Evolutionary conservation across 129 eudicot genomes (phyloP), one percentile per base, ranked within the genome.

Genomic region (Ambrosia artemisiifolia): DNA sequence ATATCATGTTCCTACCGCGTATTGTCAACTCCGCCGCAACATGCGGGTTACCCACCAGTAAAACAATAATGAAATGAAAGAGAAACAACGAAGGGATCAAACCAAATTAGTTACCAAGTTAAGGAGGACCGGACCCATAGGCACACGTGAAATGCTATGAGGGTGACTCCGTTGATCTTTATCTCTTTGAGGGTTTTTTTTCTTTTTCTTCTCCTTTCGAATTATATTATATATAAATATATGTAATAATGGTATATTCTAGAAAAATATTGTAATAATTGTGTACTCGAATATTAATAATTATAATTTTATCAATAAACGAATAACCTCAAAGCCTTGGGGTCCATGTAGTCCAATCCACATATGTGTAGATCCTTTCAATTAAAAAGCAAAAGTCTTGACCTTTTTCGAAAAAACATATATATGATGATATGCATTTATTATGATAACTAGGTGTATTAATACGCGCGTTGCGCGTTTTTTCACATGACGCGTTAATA

Each of bases 61-160:
- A 18, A 54, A 54, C 30, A 28, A 19, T 19, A 19, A 19, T 54
- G 61, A 8, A 54, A 54, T 54, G 33, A 54, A 34, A 36, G 36
- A 35, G 47, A 59, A 46, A 48, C 49, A 33, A 59, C 20, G 24
- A 7, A 47, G 20, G 61, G 38, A 61, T 1, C 63, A 54, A 69
- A 69, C 69, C 70, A 11, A 57, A 28, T 36, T 48, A 40, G 50
- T 19, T 48, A 49, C 38, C 76, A 69, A 69, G 81, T 77, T 36
- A 18, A 48, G 40, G 46, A 66, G 65, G 81, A 63, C 81, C 81
- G 71, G 81, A 63, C 81, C 81, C 72, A 64, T 50, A 11, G 75
- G 20, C 81, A 63, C 77, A 78, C 81, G 77, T 78, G 81, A 78
- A 78, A 63, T 71, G 72, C 66, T 70, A 70, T 62, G 72, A 78